Evolutionary conservation across 805 yeast species (phyloP), one percentile per base, ranked within the genome.

Genomic region (Blastobotrys mokoenaii): DNA sequence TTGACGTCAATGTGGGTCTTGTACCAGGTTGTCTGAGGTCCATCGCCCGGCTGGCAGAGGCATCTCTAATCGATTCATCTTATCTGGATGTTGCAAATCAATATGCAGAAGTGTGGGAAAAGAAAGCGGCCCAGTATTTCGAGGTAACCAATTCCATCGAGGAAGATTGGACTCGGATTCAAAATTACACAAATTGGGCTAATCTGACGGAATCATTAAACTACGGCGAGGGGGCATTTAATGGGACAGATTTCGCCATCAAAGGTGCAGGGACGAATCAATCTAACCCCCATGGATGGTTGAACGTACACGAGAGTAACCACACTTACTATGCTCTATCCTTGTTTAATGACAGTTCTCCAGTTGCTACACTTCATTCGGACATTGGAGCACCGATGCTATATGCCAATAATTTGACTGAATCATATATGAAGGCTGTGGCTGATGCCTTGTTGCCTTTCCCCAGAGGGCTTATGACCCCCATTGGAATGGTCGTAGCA

Each of bases 401-500:
- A 14, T 43, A 43, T 17, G 46, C 46, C 32, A 43, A 25, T 29
- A 43, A 43, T 16, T 12, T 43, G 20, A 37, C 42, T 4, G 46
- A 43, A 30, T 8, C 37, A 15, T 43, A 43, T 37, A 43, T 43
- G 46, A 34, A 43, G 18, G 40, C 46, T 8, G 46, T 43, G 3
- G 5, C 46, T 38, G 46, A 43, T 17, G 34, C 42, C 15, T 36
- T 43, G n/a, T 18, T 43, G 16, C 42, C 46, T 12, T 43, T 43
- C 29, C 46, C 46, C 42, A 43, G 37, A 37, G 46, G 46, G 12
- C 42, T 37, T 14, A 27, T 43, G 38, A 43, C 42, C 2, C 46
- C 46, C 5, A 43, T 43, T 27, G 46, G 46, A n/a, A 43, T 43
- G 46, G 41, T 43, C 5, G 46, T 43, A 11, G 46, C 42, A n/a